Percentiles rank a stretch among this genome's conserved stretches.
Evolutionary conservation across 2,329 filamentous ascomycete species (phyloP).

Genomic region (Penicillium sp.): DNA sequence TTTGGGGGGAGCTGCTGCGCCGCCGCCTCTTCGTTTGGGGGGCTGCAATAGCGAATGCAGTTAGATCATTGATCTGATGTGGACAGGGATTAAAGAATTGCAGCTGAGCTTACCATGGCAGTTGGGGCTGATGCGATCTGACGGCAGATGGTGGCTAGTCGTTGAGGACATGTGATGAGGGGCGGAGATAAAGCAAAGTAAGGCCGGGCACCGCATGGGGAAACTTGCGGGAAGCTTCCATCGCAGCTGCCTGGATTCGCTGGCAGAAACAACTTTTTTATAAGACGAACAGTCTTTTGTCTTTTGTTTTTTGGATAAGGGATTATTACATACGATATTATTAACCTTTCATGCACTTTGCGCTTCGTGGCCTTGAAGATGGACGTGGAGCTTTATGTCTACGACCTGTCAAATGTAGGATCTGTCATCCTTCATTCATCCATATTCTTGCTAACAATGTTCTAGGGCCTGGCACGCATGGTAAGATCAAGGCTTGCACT

Average conservation of each 20-base stretch:
- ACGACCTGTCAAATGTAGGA: slow-evolving; percentile 64
- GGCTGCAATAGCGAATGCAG: slow-evolving; percentile 21
- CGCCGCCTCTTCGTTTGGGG: slow-evolving; percentile 34
- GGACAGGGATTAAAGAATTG: neutral
- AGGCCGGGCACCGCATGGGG: slow-evolving; percentile 9
- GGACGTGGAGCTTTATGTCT: slow-evolving; percentile 74
- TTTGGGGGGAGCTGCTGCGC: slow-evolving; percentile 28
- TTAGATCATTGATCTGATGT: neutral
- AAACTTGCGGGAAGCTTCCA: slow-evolving; percentile 1
- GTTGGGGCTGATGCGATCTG: neutral
- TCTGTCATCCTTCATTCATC: neutral
- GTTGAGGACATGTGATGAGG: slow-evolving; percentile 1
- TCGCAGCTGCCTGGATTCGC: neutral
- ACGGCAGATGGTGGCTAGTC: neutral
- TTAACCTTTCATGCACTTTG: neutral
- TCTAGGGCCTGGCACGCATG: slow-evolving; percentile 53
- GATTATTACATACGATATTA: neutral
- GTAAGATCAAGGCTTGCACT: slow-evolving; percentile 26
- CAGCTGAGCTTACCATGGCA: slow-evolving; percentile 6
- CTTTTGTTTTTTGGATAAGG: too few species aligned
- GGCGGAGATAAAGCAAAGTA: slow-evolving; percentile 7
- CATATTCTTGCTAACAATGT: slow-evolving; percentile 20
- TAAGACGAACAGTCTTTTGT: too few species aligned
- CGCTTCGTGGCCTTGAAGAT: slow-evolving; percentile 41
- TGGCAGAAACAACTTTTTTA: neutral